Conservation (phyloP, 345 rosid genomes). For the Nephelium lappaceum region DNA sequence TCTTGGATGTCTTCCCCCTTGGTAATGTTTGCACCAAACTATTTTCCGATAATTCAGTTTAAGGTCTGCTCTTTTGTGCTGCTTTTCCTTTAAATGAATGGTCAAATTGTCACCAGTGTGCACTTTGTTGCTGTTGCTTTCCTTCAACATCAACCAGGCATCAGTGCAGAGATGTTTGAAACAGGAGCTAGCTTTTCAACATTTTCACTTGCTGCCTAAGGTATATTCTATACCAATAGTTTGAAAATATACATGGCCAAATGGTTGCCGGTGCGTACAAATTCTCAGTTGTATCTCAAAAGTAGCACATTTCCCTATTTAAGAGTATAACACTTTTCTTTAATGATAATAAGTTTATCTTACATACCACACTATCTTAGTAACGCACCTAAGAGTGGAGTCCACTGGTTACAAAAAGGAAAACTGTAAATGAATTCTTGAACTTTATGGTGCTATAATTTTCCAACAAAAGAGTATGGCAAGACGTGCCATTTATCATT, state of each 20-base stretch:
- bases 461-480: too few relatives aligned
- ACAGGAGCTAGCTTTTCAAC: neutral
- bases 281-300: neutral
- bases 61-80: neutral
- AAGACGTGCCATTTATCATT: too few relatives aligned
- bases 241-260: neutral
- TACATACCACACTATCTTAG: neutral
- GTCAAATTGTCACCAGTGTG: neutral
- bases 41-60: neutral
- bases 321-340: neutral
- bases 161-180: neutral
- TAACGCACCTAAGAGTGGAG: neutral
- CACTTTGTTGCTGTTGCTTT: neutral
- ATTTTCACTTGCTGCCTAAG: neutral
- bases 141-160: neutral
- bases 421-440: neutral
- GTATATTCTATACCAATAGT: neutral
- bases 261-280: neutral
- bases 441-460: neutral
- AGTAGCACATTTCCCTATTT: neutral
- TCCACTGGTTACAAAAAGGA: neutral
- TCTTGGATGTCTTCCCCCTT: neutral
- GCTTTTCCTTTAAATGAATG: neutral
- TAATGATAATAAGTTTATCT: neutral
- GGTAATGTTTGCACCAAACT: neutral